Percentiles rank a stretch among this genome's conserved stretches.
Conservation (phyloP, 305 asterid genomes). For the Fraxinus velutina region DNA sequence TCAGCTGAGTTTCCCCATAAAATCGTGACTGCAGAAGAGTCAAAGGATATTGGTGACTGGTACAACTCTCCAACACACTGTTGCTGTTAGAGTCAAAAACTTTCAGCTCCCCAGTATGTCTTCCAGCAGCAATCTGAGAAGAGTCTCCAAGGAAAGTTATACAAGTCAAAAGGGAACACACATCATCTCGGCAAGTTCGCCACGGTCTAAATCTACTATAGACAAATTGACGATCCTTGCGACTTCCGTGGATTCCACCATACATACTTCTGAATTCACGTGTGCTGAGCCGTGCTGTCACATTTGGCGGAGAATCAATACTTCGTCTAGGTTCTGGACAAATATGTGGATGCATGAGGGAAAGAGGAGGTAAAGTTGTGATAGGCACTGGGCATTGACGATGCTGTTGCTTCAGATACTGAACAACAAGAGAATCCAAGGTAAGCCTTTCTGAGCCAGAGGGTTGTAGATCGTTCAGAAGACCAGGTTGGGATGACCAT, state of each 20-base stretch:
- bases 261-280: conserved; percentile 79
- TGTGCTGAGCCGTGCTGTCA: conserved; percentile 76
- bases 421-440: conserved; percentile 87
- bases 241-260: conserved; percentile 77
- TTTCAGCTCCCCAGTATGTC: conserved; percentile 87
- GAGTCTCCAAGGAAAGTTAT: conserved; percentile 78
- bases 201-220: conserved; percentile 96
- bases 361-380: conserved; percentile 94
- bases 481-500: conserved; percentile 52
- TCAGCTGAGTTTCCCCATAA: conserved; percentile 58
- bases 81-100: conserved; percentile 80
- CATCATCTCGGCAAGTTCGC: conserved; percentile 90
- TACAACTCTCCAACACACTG: conserved; percentile 63
- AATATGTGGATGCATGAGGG: conserved; percentile 90
- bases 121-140: conserved; percentile 75
- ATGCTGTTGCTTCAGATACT: conserved; percentile 94
- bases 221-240: conserved; percentile 91
- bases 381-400: conserved; percentile 98
- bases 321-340: conserved; percentile 91
- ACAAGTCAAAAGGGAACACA: conserved; percentile 67
- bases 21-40: conserved; percentile 68
- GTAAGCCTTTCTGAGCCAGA: conserved; percentile 49
- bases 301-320: conserved; percentile 92
- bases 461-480: conserved; percentile 57
- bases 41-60: conserved; percentile 78